Conservation (phyloP, 805 yeast genomes). For the Teunomyces cretensis region DNA sequence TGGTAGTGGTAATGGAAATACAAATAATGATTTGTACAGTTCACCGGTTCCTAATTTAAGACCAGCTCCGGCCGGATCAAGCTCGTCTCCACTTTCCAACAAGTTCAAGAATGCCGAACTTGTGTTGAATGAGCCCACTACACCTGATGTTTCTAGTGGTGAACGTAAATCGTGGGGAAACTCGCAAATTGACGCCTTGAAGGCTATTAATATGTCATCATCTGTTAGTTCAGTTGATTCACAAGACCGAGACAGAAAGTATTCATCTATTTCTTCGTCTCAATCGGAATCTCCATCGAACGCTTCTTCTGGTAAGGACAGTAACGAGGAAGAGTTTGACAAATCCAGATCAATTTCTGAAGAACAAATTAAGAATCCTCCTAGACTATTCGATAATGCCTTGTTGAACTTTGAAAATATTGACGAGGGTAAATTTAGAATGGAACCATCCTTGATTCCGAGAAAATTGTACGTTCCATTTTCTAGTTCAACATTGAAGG, state of each 20-base stretch:
- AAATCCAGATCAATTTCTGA: neutral
- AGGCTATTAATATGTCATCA: neutral
- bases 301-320: constrained; percentile 7
- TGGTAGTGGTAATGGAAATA: neutral
- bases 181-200: neutral
- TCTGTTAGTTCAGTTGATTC: constrained; percentile 2
- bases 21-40: constrained; percentile 11
- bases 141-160: neutral
- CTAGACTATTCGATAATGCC: constrained; percentile 17
- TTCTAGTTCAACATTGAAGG: constrained; percentile 57
- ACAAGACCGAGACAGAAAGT: constrained; percentile 5
- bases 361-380: neutral
- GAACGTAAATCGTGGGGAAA: neutral
- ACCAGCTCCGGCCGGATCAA: constrained; percentile 8
- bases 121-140: neutral
- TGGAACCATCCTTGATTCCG: constrained; percentile 68
- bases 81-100: neutral
- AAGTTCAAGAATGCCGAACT: neutral
- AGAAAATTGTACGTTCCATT: constrained; percentile 70
- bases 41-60: constrained; percentile 21
- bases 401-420: constrained; percentile 34
- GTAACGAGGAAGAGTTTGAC: constrained; percentile 7
- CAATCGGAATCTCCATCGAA: constrained; percentile 6
- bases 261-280: constrained; percentile 8
- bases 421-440: constrained; percentile 28